Evolutionary conservation across 192 early-diverging fungal species (phyloP).

Genomic region (Mortierella hygrophila): DNA sequence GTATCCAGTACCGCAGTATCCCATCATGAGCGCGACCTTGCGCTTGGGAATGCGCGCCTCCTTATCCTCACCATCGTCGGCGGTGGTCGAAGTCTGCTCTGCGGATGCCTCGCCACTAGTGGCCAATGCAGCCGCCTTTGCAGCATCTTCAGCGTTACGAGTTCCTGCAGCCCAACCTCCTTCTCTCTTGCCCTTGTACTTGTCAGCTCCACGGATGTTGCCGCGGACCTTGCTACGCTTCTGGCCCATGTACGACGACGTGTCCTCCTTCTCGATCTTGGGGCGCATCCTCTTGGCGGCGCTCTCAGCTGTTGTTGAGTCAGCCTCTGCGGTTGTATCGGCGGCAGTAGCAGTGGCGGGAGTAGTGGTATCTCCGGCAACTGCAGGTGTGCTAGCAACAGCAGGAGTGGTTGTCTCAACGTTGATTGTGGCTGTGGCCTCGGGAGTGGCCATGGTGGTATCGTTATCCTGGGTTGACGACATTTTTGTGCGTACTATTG

Average conservation of each 20-base stretch:
- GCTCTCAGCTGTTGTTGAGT: not conserved
- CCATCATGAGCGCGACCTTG: constrained; percentile 90
- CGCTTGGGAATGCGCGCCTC: constrained; percentile 81
- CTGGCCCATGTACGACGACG: constrained; percentile 35
- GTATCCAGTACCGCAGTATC: constrained; percentile 96
- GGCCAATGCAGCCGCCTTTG: constrained; percentile 26
- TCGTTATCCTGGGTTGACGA: constrained; percentile 6
- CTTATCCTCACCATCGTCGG: constrained; percentile 50
- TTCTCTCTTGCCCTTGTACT: constrained; percentile 44
- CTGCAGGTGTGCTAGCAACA: not conserved
- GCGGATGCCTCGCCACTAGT: not conserved
- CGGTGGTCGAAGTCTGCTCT: not conserved
- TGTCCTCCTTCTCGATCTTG: constrained; percentile 38
- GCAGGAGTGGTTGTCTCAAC: not conserved
- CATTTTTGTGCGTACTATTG: constrained; percentile 3
- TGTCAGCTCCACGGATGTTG: constrained; percentile 51
- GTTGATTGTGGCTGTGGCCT: no score
- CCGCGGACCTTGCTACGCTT: constrained; percentile 51
- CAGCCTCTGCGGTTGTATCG: not conserved
- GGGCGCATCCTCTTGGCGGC: constrained; percentile 37
- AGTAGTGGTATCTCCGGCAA: not conserved
- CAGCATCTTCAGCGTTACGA: constrained; percentile 38
- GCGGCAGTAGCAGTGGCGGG: not conserved
- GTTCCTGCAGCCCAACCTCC: constrained; percentile 26
- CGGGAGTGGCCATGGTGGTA: constrained; percentile 2